These are phyloP conservation scores for Colletotrichum liriopes DNA, from an alignment of 2,329 filamentous ascomycete genomes.

Conservation along the genomic window DNA sequence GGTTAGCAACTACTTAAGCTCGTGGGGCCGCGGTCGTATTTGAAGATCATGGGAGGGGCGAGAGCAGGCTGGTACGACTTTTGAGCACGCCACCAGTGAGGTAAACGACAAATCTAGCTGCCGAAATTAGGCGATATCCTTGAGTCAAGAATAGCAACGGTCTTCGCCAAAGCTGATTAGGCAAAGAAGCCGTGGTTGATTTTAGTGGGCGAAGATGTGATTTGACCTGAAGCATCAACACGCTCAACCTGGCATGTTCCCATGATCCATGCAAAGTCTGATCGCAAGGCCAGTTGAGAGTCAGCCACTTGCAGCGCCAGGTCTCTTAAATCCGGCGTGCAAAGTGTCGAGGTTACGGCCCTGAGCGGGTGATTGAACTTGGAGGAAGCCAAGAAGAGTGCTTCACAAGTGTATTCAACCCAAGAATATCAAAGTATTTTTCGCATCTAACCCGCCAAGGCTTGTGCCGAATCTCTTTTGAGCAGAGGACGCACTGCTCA, in stretches of 20 bases:
- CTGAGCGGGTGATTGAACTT: too few relatives aligned
- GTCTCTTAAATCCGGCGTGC: neutral
- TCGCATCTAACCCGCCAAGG: too few relatives aligned
- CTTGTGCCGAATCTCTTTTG: too few relatives aligned
- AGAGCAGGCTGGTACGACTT: constrained; percentile 5
- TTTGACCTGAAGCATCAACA: neutral
- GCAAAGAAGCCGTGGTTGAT: neutral
- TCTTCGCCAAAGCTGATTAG: too few relatives aligned
- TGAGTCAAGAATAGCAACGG: too few relatives aligned
- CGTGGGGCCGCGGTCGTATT: too few relatives aligned
- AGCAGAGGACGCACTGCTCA: too few relatives aligned
- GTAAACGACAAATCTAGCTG: neutral
- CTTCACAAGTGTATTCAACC: too few relatives aligned
- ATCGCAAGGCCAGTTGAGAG: neutral
- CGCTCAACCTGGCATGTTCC: neutral
- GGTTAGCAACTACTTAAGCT: too few relatives aligned
- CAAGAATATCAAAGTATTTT: too few relatives aligned
- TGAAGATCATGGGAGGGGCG: neutral
- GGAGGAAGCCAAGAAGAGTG: too few relatives aligned
- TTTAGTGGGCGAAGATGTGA: neutral
- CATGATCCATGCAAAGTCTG: neutral
- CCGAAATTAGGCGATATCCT: neutral
- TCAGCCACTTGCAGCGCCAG: neutral
- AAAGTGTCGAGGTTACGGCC: too few relatives aligned
- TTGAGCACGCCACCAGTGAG: constrained; percentile 23